A percentile compares a stretch with the other conserved stretches of the same genome.
Evolutionary conservation across 306 rosid genomes (phyloP).

Genomic region (Astragalus membranaceus): DNA sequence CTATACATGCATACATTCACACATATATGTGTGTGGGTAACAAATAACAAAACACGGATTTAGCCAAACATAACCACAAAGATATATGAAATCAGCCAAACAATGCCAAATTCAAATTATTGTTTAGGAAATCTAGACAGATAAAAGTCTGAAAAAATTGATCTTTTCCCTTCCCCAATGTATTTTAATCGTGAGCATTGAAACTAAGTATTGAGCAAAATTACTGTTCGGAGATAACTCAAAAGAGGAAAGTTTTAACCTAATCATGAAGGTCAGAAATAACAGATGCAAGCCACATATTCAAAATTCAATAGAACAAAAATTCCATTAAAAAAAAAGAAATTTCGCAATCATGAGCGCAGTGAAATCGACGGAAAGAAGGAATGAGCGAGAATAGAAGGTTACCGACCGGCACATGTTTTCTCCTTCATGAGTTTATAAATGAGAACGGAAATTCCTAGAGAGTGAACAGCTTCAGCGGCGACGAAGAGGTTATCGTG

Average conservation of each 20-base stretch:
- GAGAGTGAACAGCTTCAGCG: constrained; percentile 91
- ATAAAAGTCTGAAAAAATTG: neutral
- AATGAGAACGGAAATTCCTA: constrained; percentile 84
- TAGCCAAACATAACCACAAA: neutral
- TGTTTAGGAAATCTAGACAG: neutral
- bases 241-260: neutral
- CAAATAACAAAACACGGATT: neutral
- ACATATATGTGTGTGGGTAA: neutral
- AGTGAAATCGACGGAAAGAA: neutral
- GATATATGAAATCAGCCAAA: constrained; percentile 1
- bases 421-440: constrained; percentile 94
- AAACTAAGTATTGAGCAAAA: no score
- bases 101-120: neutral
- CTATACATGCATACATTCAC: no score
- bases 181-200: no score
- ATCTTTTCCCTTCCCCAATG: no score
- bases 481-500: constrained; percentile 96
- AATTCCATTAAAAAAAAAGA: neutral
- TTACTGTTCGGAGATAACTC: neutral
- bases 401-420: constrained; percentile 93
- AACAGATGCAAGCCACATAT: neutral
- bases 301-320: neutral
- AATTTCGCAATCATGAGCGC: neutral
- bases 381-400: neutral
- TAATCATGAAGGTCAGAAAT: neutral